Percentiles rank a stretch among this genome's conserved stretches.
phyloP scores from a whole-genome alignment of 2,329 filamentous ascomycete species.

The Exutisphaerella laricina region DNA sequence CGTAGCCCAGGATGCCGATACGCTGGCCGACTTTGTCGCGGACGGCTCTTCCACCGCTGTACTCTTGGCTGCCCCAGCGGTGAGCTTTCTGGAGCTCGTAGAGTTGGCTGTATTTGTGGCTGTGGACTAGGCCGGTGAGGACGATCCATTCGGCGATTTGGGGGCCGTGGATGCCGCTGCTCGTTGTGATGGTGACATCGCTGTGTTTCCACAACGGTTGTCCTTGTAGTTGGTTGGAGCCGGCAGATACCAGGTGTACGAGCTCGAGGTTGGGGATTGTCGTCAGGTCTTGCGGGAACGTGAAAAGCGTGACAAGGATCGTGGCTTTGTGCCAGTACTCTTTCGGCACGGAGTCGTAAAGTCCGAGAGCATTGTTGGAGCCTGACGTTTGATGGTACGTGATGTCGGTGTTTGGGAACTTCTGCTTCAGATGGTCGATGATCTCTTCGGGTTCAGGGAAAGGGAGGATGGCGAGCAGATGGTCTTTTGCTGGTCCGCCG shows the following conservation, averaged over 20 bases:
- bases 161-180: conserved; percentile 55
- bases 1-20: conserved; percentile 58
- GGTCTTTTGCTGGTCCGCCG: conserved; percentile 34
- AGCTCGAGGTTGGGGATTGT: conserved; percentile 41
- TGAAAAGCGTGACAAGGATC: conserved; percentile 45
- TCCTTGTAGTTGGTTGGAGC: conserved; percentile 50
- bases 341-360: conserved; percentile 19
- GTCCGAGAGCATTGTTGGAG: conserved; percentile 10
- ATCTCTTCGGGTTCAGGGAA: conserved; percentile 36
- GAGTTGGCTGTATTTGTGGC: conserved; percentile 50
- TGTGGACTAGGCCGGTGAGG: conserved; percentile 55
- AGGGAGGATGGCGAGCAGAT: conserved; percentile 31
- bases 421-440: conserved; percentile 36
- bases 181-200: conserved; percentile 50
- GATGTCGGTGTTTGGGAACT: conserved; percentile 44
- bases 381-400: conserved; percentile 35
- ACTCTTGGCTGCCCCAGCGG: conserved; percentile 42
- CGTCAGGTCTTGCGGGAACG: conserved; percentile 38
- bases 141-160: conserved; percentile 64
- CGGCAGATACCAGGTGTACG: conserved; percentile 55
- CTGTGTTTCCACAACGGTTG: conserved; percentile 50
- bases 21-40: conserved; percentile 54
- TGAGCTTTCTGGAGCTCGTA: conserved; percentile 55
- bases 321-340: conserved; percentile 41
- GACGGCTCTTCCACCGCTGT: conserved; percentile 27